phyloP scores from a whole-genome alignment of 1,139 yeast genomes.

The Taphrina sp. region DNA sequence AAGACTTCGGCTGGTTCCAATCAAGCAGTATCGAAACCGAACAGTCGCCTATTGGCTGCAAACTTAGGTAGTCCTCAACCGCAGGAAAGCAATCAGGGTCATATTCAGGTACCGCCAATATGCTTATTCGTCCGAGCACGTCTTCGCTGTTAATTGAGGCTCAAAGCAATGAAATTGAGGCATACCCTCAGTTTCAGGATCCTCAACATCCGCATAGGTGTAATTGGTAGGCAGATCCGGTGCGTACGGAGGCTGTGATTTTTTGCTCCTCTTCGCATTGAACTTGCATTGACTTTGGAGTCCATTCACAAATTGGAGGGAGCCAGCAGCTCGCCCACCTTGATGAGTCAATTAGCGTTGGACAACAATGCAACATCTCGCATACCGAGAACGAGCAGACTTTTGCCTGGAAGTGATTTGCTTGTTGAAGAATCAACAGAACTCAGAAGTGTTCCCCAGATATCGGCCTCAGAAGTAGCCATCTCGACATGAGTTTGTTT shows the following conservation, averaged over 20 bases:
- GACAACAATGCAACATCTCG: too few species aligned
- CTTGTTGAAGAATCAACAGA: conserved; percentile 5
- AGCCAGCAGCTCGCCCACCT: conserved; percentile 10
- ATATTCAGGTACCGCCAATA: conserved; percentile 42
- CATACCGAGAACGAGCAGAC: conserved; percentile 9
- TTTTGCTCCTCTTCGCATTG: not conserved
- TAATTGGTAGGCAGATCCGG: conserved; percentile 45
- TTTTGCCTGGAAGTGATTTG: not conserved
- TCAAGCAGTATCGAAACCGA: conserved; percentile 35
- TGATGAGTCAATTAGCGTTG: too few species aligned
- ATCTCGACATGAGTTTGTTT: too few species aligned
- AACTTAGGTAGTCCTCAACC: conserved; percentile 15
- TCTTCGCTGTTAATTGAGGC: conserved; percentile 32
- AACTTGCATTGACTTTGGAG: not conserved
- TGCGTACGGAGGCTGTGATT: conserved; percentile 40
- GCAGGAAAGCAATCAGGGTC: conserved; percentile 28
- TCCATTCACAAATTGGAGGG: conserved; percentile 6
- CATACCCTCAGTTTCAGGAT: conserved; percentile 43
- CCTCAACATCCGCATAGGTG: conserved; percentile 44
- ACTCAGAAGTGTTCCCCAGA: conserved; percentile 2
- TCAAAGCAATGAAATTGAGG: not conserved
- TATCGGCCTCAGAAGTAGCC: too few species aligned
- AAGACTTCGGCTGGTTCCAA: conserved; percentile 37
- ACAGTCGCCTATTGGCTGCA: conserved; percentile 2
- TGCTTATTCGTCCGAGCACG: conserved; percentile 42